Evolutionary conservation across 495 filamentous ascomycete genomes (phyloP), one percentile per base, ranked within the genome.

Genomic region (Geopyxis carbonaria): DNA sequence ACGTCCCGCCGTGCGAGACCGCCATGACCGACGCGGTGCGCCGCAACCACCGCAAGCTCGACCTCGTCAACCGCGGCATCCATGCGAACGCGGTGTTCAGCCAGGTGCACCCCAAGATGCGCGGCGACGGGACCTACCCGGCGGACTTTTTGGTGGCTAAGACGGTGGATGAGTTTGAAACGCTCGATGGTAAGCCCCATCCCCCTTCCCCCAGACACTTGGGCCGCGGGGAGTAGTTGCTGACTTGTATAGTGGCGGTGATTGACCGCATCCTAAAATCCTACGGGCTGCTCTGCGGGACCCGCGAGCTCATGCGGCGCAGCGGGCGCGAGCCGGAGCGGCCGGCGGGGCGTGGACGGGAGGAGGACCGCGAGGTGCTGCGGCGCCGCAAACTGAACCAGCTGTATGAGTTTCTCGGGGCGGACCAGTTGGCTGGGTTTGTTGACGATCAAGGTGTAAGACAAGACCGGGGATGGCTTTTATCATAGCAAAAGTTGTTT

Each of bases 71-170:
- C 23, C 45, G 44, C 11, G 15, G 20, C n/a, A 47, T 49, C 14
- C 9, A 22, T 2, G 8, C 22, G 8, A 29, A 15, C 4, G 18
- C 44, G 2, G 5, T 31, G 14, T 49, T 39, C 37, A 47, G 44
- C 14, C 27, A 49, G 10, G 16, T 49, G 6, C 46, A 49, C 5
- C 46, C 46, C 9, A 49, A 49, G 14, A 25, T 39, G 38, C 46
- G 34, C 33, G 15, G 23, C 5, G 38, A 49, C 10, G 46, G 44
- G 22, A 34, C 18, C 8, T 49, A 22, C 10, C 44, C 46, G 15
- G 42, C 28, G 18, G 46, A 49, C 15, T 49, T 49, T 5, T 6
- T 18, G n/a, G 11, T 46, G 5, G 37, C 46, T 2, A 45, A 36
- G 22, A 49, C 44, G 25, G 23, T 38, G 1, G 32, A 49, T n/a